Percentiles rank a stretch among this genome's conserved stretches.
Evolutionary conservation across 177 flowering plant species (phyloP).

Genomic region (Vitis hybrid): DNA sequence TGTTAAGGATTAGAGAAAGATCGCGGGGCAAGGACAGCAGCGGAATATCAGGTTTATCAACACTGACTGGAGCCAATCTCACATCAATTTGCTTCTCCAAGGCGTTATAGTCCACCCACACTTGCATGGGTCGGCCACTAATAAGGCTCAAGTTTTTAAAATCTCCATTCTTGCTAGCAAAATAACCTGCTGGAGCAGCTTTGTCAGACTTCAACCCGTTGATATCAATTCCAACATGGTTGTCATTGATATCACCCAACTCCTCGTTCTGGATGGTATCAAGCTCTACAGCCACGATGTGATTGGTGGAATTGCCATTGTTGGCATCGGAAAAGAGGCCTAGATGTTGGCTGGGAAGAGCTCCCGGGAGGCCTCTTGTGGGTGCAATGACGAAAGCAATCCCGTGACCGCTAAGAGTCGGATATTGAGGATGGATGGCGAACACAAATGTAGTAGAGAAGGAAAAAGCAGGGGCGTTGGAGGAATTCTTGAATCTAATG

Average conservation of each 20-base stretch:
- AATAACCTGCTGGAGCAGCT: constrained; percentile 20
- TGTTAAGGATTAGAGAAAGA: constrained; percentile 21
- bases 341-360: constrained; percentile 13
- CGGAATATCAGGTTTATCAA: constrained; percentile 18
- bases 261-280: constrained; percentile 22
- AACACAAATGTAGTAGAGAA: constrained; percentile 42
- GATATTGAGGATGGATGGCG: constrained; percentile 11
- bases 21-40: constrained; percentile 19
- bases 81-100: constrained; percentile 18
- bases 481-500: constrained; percentile 24
- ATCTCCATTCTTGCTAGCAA: neutral
- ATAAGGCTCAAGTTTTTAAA: constrained; percentile 15
- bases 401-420: constrained; percentile 24
- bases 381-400: constrained; percentile 36
- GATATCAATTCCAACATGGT: constrained; percentile 43
- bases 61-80: constrained; percentile 24
- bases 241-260: constrained; percentile 25
- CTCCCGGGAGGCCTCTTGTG: constrained; percentile 13
- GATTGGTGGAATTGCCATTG: constrained; percentile 23
- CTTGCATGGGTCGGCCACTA: constrained; percentile 22
- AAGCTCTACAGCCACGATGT: constrained; percentile 34
- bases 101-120: constrained; percentile 39
- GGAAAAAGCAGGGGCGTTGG: constrained; percentile 10
- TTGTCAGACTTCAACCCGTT: constrained; percentile 23
- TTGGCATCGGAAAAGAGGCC: constrained; percentile 37